Evolutionary conservation across 768 basidiomycete genomes (phyloP).

Genomic region (Trametes meyenii): DNA sequence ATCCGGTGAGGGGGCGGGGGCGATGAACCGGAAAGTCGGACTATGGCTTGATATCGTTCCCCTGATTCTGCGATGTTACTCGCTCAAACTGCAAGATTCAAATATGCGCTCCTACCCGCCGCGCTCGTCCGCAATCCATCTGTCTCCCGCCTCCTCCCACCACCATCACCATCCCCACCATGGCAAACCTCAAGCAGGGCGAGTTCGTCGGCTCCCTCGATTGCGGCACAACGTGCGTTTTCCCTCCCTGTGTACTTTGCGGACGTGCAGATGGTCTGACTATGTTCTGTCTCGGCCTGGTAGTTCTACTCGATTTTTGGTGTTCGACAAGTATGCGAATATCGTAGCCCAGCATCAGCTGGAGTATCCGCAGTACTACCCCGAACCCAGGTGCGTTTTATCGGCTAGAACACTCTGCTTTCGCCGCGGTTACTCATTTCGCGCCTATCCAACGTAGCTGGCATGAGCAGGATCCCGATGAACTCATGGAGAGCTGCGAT

Average conservation of each 20-base stretch:
- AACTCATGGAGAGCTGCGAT: slow-evolving; percentile 76
- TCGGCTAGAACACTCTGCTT: not conserved
- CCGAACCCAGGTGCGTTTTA: slow-evolving; percentile 68
- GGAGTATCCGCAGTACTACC: slow-evolving; percentile 94
- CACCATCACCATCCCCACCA: slow-evolving; percentile 21
- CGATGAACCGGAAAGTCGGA: not conserved
- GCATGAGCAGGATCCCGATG: slow-evolving; percentile 92
- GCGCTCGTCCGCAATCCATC: not conserved
- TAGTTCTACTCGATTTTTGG: slow-evolving; percentile 89
- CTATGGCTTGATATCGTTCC: slow-evolving; percentile 1
- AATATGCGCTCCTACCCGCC: slow-evolving; percentile 13
- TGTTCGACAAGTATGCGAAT: slow-evolving; percentile 86
- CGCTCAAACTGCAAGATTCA: slow-evolving; percentile 12
- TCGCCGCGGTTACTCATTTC: not conserved
- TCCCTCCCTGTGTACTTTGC: not conserved
- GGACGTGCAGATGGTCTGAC: not conserved
- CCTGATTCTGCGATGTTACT: slow-evolving; percentile 12
- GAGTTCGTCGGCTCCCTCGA: slow-evolving; percentile 93
- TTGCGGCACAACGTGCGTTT: slow-evolving; percentile 89
- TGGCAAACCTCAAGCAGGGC: slow-evolving; percentile 54
- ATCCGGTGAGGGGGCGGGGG: not conserved
- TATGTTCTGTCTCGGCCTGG: not conserved
- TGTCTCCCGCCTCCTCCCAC: not conserved
- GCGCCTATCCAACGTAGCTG: slow-evolving; percentile 53
- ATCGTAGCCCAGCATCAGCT: slow-evolving; percentile 88